Conservation (phyloP, 257 asterid species). For the Solanum piurae region DNA sequence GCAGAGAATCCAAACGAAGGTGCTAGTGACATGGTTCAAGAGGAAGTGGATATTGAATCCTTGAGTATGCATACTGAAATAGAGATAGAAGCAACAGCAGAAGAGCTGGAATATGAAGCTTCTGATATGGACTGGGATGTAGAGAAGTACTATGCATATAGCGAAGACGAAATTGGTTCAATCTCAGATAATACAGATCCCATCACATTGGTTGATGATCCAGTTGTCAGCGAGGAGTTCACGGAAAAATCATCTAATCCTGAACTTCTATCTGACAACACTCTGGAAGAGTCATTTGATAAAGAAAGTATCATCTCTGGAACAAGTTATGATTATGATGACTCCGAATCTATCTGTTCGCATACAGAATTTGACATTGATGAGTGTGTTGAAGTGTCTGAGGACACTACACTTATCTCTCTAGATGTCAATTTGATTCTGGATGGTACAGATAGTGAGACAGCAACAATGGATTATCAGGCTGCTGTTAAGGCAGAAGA, state of each 20-base stretch:
- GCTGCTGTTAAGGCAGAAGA: background rate
- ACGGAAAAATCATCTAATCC: background rate
- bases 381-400: background rate
- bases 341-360: background rate
- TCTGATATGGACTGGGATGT: conserved; percentile 55
- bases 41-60: background rate
- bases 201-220: background rate
- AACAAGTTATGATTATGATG: conserved; percentile 1
- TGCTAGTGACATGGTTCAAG: background rate
- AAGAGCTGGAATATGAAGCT: conserved; percentile 16
- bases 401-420: background rate
- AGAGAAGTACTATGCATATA: conserved; percentile 8
- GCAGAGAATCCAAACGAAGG: conserved; percentile 2
- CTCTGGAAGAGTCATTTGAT: conserved; percentile 17
- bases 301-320: conserved; percentile 25
- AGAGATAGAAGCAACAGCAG: conserved; percentile 4
- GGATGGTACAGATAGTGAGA: background rate
- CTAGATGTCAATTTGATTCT: background rate
- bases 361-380: conserved; percentile 4
- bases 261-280: conserved; percentile 20
- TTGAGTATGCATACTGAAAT: background rate
- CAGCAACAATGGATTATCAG: background rate
- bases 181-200: background rate
- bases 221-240: background rate
- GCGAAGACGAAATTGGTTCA: background rate